Conservation (phyloP, 768 basidiomycete genomes). For the Agaricus subrufescens region DNA sequence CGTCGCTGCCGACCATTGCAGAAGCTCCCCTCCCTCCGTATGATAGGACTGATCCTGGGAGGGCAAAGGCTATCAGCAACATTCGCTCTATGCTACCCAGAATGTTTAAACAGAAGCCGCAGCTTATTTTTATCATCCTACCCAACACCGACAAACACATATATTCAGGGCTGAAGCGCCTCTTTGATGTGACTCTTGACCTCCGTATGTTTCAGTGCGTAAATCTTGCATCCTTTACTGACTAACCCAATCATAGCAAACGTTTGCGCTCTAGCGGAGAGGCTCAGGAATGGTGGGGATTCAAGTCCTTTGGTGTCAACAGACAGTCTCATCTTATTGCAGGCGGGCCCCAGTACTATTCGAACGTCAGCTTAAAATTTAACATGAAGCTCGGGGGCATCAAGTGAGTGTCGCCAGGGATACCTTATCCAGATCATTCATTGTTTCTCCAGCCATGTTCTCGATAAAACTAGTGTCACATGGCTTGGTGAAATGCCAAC, state of each 20-base stretch:
- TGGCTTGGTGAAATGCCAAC: conserved; percentile 62
- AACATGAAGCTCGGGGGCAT: conserved; percentile 82
- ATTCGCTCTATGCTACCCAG: conserved; percentile 38
- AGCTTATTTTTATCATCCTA: conserved; percentile 60
- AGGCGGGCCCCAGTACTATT: conserved; percentile 69
- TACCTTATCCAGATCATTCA: conserved; percentile 3
- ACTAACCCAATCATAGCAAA: conserved; percentile 34
- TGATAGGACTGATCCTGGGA: conserved; percentile 46
- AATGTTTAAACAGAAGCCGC: conserved; percentile 41
- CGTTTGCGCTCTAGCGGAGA: conserved; percentile 69
- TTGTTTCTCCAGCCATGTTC: conserved; percentile 29
- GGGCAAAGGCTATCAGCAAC: conserved; percentile 39
- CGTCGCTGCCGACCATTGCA: conserved; percentile 30
- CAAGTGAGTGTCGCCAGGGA: conserved; percentile 41
- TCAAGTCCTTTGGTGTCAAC: conserved; percentile 14
- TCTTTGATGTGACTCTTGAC: conserved; percentile 64
- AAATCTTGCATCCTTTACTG: no score
- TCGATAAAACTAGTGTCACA: conserved; percentile 46
- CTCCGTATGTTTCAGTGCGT: conserved; percentile 29
- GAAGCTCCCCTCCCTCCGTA: conserved; percentile 47
- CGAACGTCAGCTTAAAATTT: conserved; percentile 78
- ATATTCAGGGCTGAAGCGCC: conserved; percentile 71
- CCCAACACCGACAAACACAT: conserved; percentile 69
- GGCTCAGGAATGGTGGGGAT: conserved; percentile 51
- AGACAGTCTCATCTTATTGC: conserved; percentile 18